Base-by-base conservation (phyloP, 106 monocot genomes). In the Ottelia alismoides region DNA sequence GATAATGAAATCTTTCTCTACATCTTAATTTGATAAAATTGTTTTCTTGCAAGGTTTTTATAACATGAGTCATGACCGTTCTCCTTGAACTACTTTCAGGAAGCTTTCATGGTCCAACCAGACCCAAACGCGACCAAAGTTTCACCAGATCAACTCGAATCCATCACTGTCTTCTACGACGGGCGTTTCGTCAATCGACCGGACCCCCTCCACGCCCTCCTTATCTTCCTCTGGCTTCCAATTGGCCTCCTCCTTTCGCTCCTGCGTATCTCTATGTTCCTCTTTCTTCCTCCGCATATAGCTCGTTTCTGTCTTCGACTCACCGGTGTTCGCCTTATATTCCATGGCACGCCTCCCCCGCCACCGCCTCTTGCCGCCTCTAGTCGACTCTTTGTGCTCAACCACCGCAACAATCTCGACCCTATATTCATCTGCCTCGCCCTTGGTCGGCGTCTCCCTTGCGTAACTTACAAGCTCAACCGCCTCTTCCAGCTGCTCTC, bases 351-450 rank as follows among this genome's bases (percentile, higher is more conserved):
- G 12, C 78, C 81, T 0, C 91, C 91, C 0, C 63, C 84, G 0
- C 81, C 85, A 0, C 70, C 78, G 11, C 31, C 72, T 22, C 65
- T 50, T 18, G 60, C 53, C 31, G 28, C 65, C 29, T 57, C 75
- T 25, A 74, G 85, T 23, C 60, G 58, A 21, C 85, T 96, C 68
- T 63, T 89, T 54, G 76, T 96, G 55, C 85, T 76, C 76, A 96
- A 96, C 76, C 88, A 89, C 66, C 88, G 85, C 44, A 82, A 81
- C 46, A 81, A 74, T 51, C 85, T 96, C 21, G 94, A 96, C 53
- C 88, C 88, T 0, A 76, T 96, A 49, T 66, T 84, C 29, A 43
- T 88, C 65, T 62, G 73, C 65, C 57, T 85, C 63, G 88, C 94
- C 65, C 84, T 88, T 31, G 81, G 80, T 35, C 80, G 84, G 48